Percentiles rank a stretch among this genome's conserved stretches.
These are phyloP conservation scores for Daldinia sp. DNA, from an alignment of 2,329 filamentous ascomycete species.

Conservation along the genomic window DNA sequence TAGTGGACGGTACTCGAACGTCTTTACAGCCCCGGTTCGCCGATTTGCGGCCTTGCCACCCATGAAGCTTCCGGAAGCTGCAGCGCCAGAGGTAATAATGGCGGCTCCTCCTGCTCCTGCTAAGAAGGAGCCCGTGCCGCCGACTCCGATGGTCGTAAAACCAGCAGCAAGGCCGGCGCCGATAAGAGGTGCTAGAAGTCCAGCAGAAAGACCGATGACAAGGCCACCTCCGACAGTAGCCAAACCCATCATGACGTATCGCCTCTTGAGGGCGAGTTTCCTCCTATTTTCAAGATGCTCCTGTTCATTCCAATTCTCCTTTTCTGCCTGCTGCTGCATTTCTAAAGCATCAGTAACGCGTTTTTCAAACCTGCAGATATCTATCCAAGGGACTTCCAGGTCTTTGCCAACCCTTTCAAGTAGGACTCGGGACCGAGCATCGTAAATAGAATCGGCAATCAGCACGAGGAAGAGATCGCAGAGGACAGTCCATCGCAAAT, in stretches of 20 bases:
- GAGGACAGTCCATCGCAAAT: slow-evolving; percentile 94
- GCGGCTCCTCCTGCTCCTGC: slow-evolving; percentile 92
- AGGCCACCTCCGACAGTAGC: slow-evolving; percentile 94
- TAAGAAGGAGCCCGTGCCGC: slow-evolving; percentile 87
- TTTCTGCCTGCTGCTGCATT: slow-evolving; percentile 94
- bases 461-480: slow-evolving; percentile 95
- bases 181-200: slow-evolving; percentile 90
- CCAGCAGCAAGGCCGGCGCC: slow-evolving; percentile 92
- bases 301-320: slow-evolving; percentile 97
- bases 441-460: slow-evolving; percentile 96
- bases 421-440: slow-evolving; percentile 83
- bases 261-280: slow-evolving; percentile 80
- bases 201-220: slow-evolving; percentile 94
- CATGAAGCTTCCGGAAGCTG: slow-evolving; percentile 85
- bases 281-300: slow-evolving; percentile 88
- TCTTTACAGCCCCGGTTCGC: slow-evolving; percentile 89
- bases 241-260: slow-evolving; percentile 94
- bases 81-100: slow-evolving; percentile 89
- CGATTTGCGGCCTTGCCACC: slow-evolving; percentile 85
- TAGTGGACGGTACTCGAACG: slow-evolving; percentile 94
- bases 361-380: slow-evolving; percentile 97
- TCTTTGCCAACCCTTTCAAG: slow-evolving; percentile 83
- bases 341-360: slow-evolving; percentile 95
- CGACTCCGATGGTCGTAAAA: slow-evolving; percentile 92
- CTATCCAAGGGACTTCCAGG: slow-evolving; percentile 85